Evolutionary conservation across 2,329 filamentous ascomycete genomes (phyloP), one percentile per base, ranked within the genome.

Genomic region (Venturia effusa): DNA sequence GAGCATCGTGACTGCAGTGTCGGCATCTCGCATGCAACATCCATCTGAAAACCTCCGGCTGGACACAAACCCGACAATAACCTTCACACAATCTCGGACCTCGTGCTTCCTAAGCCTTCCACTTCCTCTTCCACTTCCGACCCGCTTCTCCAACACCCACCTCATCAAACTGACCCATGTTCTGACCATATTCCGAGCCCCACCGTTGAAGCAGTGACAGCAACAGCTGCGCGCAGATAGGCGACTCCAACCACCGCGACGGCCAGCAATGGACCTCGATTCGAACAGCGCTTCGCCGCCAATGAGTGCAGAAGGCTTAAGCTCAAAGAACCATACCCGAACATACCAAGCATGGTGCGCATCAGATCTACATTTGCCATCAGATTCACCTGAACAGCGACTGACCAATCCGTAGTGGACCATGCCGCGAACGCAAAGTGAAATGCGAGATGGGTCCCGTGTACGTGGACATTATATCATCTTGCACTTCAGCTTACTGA

Each of bases 381-480:
- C 68, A 80, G 81, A 63, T 79, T 39, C 51, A 59, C 22, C 51
- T 15, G 54, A n/a, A 59, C 55, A 24, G 41, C 27, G 13, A 62
- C 59, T 61, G 30, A 64, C 59, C 24, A 24, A 57, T 24, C n/a
- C 22, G n/a, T 22, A 55, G 62, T 48, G 51, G 39, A 43, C 51
- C 80, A 30, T 79, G 76, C 68, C 71, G 83, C 74, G 70, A 74
- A 32, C 71, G 78, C 59, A 80, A 80, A 65, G 78, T 79, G 7
- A 80, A 82, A 62, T 85, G 83, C 73, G 81, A 84, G 67, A 75
- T 84, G 59, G 81, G 82, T 41, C 88, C 87, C 71, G 93, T 97
- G 57, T 61, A 41, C 40, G 63, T 64, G 43, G 27, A 62, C 32
- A 8, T 11, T 22, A 3, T 39, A 24, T 41, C 15, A 22, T 37